phyloP scores from a whole-genome alignment of 2,329 filamentous ascomycete genomes.

The Colletotrichum liaoningense region DNA sequence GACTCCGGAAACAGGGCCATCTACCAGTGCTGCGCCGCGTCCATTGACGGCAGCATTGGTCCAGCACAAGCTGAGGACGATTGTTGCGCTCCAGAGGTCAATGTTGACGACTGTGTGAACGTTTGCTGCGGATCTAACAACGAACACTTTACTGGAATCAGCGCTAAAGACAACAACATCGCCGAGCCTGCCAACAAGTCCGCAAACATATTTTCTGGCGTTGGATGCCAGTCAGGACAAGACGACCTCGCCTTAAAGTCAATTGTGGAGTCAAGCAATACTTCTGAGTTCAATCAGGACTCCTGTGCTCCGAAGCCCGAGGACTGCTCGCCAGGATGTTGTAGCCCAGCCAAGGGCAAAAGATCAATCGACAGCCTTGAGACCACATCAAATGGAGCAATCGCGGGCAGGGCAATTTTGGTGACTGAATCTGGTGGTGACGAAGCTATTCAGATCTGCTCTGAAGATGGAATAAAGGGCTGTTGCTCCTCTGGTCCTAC shows the following conservation, averaged over 20 bases:
- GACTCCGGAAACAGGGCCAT: background rate
- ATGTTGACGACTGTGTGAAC: background rate
- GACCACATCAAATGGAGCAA: background rate
- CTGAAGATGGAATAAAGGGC: background rate
- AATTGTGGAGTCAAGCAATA: background rate
- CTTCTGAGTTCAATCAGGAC: background rate
- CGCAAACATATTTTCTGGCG: background rate
- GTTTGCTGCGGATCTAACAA: background rate
- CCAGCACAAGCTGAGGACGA: background rate
- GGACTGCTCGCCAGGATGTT: background rate
- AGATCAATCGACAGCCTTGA: background rate
- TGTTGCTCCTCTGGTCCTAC: constrained; percentile 10
- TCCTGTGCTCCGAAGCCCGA: background rate
- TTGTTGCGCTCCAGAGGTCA: background rate
- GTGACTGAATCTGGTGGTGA: background rate
- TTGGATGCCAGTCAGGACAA: background rate
- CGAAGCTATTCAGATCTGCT: background rate
- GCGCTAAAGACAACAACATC: background rate
- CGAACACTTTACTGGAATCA: background rate
- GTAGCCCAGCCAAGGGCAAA: background rate
- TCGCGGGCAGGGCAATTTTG: background rate
- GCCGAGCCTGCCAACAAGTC: background rate
- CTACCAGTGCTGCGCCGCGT: background rate
- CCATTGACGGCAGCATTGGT: background rate
- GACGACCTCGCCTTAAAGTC: background rate